Percentiles rank a stretch among this genome's conserved stretches.
phyloP scores from a whole-genome alignment of 2,329 filamentous ascomycete species.

The Colletotrichum magnum region DNA sequence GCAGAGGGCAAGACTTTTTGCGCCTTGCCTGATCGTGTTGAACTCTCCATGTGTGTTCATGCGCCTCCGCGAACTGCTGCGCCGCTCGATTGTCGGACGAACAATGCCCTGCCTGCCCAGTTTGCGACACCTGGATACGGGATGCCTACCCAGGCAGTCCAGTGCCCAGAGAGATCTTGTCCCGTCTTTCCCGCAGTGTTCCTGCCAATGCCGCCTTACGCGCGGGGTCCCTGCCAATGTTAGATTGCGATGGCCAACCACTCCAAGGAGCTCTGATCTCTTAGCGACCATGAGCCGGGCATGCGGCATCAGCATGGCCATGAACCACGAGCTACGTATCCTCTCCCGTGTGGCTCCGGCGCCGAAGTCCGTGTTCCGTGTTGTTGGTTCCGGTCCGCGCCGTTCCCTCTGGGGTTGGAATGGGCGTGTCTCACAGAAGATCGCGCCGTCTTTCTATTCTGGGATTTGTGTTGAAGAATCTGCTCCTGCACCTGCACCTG shows the following conservation, averaged over 20 bases:
- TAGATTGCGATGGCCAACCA: no score
- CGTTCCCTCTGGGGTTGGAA: no score
- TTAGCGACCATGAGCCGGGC: no score
- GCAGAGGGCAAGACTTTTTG: background rate
- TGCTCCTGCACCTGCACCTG: no score
- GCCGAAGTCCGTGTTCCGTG: no score
- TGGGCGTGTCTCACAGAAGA: no score
- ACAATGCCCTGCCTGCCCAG: background rate
- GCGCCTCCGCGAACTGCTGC: background rate
- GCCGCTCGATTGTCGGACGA: slow-evolving; percentile 1
- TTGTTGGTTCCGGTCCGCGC: no score
- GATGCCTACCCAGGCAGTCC: background rate
- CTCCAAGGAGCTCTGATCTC: background rate
- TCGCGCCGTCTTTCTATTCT: no score
- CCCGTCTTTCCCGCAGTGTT: background rate
- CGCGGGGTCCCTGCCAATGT: background rate
- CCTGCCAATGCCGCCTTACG: slow-evolving; percentile 5
- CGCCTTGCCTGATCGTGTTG: background rate
- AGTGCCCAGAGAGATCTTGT: background rate
- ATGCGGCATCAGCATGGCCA: no score
- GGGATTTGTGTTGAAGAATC: no score
- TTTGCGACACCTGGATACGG: background rate
- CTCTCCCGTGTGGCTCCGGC: no score
- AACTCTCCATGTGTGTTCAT: background rate
- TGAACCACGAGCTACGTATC: no score